Evolutionary conservation across 2,329 filamentous ascomycete genomes (phyloP), one percentile per base, ranked within the genome.

Genomic region (Hypoxylon sp.): DNA sequence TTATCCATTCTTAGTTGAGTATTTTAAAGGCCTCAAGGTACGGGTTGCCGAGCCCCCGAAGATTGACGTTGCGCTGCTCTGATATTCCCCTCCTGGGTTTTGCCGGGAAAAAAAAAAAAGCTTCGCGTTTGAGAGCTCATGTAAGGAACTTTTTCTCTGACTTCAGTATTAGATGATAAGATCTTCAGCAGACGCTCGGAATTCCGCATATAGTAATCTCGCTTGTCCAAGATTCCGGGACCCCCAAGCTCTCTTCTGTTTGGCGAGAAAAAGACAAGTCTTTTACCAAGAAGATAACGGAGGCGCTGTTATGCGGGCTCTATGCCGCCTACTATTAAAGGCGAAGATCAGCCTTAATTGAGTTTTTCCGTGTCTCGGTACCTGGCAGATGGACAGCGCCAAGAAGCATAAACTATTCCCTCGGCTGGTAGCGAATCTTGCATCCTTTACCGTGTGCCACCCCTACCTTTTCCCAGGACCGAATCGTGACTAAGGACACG

Each of bases 301-400:
- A 72, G 31, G 60, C 48, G 55, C 58, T 44, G 35, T 52, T 35
- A 65, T 68, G 65, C 56, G 60, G 50, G 51, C 24, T 57, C 54
- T 42, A 67, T 48, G 57, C 47, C 47, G 70, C 59, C 60, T 68
- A 60, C 70, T 70, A 57, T 53, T 72, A 67, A 56, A 68, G 70
- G 70, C 35, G 61, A 72, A 72, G 70, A 72, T 72, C 70, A 67
- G 68, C 70, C 68, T 68, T 31, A 67, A 67, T 67, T 69, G 65
- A 69, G 54, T 70, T 69, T 47, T 65, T 67, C 70, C 68, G 65
- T 60, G 62, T 62, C 62, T 68, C 68, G 42, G 70, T 72, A 48
- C 70, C 70, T 72, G 68, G 68, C 68, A 70, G 70, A 67, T 67
- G 59, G 62, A 47, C 61, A 42, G 42, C 27, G 68, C 62, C 65